These are phyloP conservation scores for Solanum hybrid DNA, from an alignment of 305 asterid genomes.

Conservation along the genomic window DNA sequence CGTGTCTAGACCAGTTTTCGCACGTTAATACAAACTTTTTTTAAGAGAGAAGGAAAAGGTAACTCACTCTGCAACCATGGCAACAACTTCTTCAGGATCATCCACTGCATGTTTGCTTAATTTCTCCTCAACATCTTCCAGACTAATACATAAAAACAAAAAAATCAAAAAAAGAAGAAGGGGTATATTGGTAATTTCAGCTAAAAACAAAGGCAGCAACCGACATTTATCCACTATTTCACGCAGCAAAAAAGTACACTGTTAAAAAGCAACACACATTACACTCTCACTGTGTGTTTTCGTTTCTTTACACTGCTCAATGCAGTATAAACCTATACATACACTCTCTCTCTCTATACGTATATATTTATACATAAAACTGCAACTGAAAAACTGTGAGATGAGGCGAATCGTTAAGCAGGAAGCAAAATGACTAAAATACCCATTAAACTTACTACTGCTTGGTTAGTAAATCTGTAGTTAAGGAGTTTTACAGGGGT, in stretches of 20 bases:
- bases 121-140: slow-evolving; percentile 34
- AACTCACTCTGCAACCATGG: slow-evolving; percentile 75
- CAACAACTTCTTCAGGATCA: slow-evolving; percentile 78
- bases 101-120: slow-evolving; percentile 63
- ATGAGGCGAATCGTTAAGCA: not conserved
- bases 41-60: not conserved
- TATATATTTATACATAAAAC: slow-evolving; percentile 1
- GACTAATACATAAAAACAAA: slow-evolving; percentile 23
- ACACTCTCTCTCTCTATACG: not conserved
- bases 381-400: slow-evolving; percentile 20
- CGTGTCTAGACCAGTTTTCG: rapidly evolving
- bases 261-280: slow-evolving; percentile 9
- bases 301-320: slow-evolving; percentile 18
- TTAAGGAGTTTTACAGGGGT: slow-evolving; percentile 13
- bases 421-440: slow-evolving; percentile 16
- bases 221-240: slow-evolving; percentile 28
- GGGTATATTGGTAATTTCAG: slow-evolving; percentile 15
- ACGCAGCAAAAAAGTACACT: slow-evolving; percentile 14
- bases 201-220: slow-evolving; percentile 22
- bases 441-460: not conserved
- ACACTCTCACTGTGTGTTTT: slow-evolving; percentile 10
- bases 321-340: slow-evolving; percentile 15
- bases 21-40: not conserved
- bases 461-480: not conserved
- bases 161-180: not conserved